A percentile compares a stretch with the other conserved stretches of the same genome.
Conservation (phyloP, 768 basidiomycete genomes). For the Sporobolomyces phaffii region DNA sequence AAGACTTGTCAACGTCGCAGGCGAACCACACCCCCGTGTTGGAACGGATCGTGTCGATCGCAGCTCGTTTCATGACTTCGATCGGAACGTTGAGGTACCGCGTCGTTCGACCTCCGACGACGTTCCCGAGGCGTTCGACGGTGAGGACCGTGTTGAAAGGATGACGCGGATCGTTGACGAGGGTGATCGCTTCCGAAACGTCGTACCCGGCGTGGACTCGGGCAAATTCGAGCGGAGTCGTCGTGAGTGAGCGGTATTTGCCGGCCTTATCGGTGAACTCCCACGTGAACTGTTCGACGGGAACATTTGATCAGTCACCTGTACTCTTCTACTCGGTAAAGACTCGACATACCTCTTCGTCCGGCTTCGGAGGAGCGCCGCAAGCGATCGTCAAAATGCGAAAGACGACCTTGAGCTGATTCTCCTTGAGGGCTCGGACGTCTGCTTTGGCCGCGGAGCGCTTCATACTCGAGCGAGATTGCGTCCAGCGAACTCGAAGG, state of each 20-base stretch:
- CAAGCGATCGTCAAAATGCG: slow-evolving; percentile 75
- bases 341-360: slow-evolving; percentile 45
- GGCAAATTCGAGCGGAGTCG: slow-evolving; percentile 76
- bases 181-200: slow-evolving; percentile 62
- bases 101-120: slow-evolving; percentile 80
- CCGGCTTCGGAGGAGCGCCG: slow-evolving; percentile 73
- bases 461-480: slow-evolving; percentile 43
- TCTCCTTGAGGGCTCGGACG: slow-evolving; percentile 74
- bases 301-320: neutral
- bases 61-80: slow-evolving; percentile 61
- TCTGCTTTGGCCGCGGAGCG: neutral
- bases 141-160: slow-evolving; percentile 71
- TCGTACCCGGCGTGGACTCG: slow-evolving; percentile 50
- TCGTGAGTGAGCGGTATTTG: slow-evolving; percentile 53
- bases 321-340: neutral
- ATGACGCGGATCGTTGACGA: slow-evolving; percentile 92
- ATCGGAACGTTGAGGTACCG: slow-evolving; percentile 52
- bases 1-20: slow-evolving; percentile 75
- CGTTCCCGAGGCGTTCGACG: slow-evolving; percentile 84
- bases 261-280: slow-evolving; percentile 81
- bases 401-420: slow-evolving; percentile 75
- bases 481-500: slow-evolving; percentile 56
- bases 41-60: slow-evolving; percentile 48
- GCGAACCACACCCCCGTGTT: slow-evolving; percentile 46
- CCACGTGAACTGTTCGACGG: slow-evolving; percentile 60